phyloP scores from a whole-genome alignment of 176 grass and related monocot species.

The Puya raimondii region DNA sequence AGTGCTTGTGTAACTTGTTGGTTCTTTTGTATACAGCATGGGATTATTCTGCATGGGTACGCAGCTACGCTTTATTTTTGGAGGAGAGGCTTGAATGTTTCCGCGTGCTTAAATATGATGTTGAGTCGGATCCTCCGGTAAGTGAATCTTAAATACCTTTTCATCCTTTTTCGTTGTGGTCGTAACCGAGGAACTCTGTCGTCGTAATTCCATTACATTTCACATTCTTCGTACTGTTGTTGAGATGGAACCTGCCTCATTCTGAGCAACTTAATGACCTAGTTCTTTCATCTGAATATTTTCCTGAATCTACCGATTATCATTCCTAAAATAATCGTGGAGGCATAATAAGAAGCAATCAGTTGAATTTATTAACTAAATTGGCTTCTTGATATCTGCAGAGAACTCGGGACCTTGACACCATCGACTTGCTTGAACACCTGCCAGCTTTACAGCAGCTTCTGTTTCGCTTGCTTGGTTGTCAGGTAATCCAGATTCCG shows the following conservation, averaged over 20 bases:
- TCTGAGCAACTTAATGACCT: not conserved
- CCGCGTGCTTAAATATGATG: constrained; percentile 66
- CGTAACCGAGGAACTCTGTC: too few relatives aligned
- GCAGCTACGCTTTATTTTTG: constrained; percentile 79
- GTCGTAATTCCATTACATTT: not conserved
- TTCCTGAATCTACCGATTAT: not conserved
- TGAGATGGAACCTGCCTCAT: not conserved
- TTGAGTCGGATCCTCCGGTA: constrained; percentile 68
- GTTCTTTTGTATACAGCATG: constrained; percentile 52
- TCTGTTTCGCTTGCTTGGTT: constrained; percentile 67
- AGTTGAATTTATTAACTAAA: not conserved
- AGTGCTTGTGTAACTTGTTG: not conserved
- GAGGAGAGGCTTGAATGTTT: constrained; percentile 88
- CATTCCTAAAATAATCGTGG: not conserved
- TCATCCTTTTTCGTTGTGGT: too few relatives aligned
- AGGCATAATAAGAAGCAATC: constrained; percentile 11
- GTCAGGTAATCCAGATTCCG: constrained; percentile 51
- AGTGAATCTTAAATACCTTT: constrained; percentile 11
- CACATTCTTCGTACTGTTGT: constrained; percentile 2
- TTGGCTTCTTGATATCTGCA: constrained; percentile 24
- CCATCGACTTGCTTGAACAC: constrained; percentile 56
- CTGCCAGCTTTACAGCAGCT: constrained; percentile 72
- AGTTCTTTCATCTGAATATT: not conserved
- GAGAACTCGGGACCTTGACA: constrained; percentile 62
- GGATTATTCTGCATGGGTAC: constrained; percentile 95